These are phyloP conservation scores for Benincasa hispida DNA, from an alignment of 306 rosid genomes.

Conservation along the genomic window DNA sequence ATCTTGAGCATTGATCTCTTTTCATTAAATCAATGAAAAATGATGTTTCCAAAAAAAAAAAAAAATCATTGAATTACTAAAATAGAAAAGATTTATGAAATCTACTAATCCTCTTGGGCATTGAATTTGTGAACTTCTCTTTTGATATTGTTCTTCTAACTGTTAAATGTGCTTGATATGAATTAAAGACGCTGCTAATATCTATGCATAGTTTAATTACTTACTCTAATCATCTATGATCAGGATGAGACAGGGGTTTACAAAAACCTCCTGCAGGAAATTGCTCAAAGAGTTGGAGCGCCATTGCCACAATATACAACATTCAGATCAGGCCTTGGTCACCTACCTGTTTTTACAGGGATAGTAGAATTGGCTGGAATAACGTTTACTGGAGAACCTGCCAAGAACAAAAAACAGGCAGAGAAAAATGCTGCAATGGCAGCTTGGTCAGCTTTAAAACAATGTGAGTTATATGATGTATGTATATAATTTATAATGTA, in stretches of 20 bases:
- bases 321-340: conserved; percentile 90
- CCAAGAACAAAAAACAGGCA: conserved; percentile 95
- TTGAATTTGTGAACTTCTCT: background rate
- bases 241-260: conserved; percentile 99
- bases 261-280: conserved; percentile 95
- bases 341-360: conserved; percentile 93
- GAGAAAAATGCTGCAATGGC: conserved; percentile 99
- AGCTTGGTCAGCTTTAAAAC: conserved; percentile 95
- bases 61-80: too few relatives aligned
- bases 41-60: too few relatives aligned
- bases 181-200: background rate
- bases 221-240: background rate
- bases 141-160: background rate
- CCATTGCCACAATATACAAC: conserved; percentile 94
- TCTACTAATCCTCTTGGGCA: background rate
- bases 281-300: conserved; percentile 95
- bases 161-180: background rate
- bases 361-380: conserved; percentile 88
- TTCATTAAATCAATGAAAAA: too few relatives aligned
- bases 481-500: too few relatives aligned
- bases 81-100: background rate
- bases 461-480: conserved; percentile 36
- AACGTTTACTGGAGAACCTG: conserved; percentile 87
- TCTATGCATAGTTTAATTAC: background rate
- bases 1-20: too few relatives aligned